Evolutionary conservation across 805 yeast species (phyloP), one percentile per base, ranked within the genome.

Genomic region (Nakazawaea sp.): DNA sequence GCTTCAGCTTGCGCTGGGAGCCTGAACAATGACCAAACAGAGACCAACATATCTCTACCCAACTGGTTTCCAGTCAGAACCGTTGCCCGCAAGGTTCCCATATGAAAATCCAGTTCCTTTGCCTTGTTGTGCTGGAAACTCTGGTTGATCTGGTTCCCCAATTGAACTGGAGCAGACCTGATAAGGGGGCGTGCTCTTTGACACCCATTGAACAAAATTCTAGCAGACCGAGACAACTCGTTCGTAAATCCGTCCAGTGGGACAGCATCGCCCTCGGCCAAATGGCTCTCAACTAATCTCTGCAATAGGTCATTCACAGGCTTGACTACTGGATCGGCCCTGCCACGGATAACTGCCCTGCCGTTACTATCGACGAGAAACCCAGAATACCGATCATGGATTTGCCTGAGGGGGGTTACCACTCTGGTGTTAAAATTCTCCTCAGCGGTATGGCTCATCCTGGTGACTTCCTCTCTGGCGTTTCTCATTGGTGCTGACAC

Each of bases 291-390:
- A 20, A 75, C 64, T 18, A 64, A 47, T 2, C 62, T 53, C 43
- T 70, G 78, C 35, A 82, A 54, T 24, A 65, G 59, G 25, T 66
- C 58, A 58, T 82, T 86, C 31, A 80, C 31, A 20, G 92, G 89
- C 26, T 62, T 65, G 32, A 82, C 61, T 10, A 79, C 25, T 4
- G 84, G 80, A 54, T 81, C 87, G 17, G 79, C 49, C 18, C 72
- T 68, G n/a, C 80, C 65, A 45, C 86, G 66, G 27, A 82, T 45
- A 35, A 78, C 52, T 28, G 84, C 81, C 49, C 74, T 75, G 18
- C 86, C 86, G 21, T 75, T 61, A 6, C 73, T 66, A 49, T 78
- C 77, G 11, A 23, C 29, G 52, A 71, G 69, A 28, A 75, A 49
- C 23, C 72, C 64, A 33, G 68, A 61, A 50, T 75, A 71, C 36